Evolutionary conservation across 2,329 filamentous ascomycete genomes (phyloP).

Genomic region (Aspergillus floridensis): DNA sequence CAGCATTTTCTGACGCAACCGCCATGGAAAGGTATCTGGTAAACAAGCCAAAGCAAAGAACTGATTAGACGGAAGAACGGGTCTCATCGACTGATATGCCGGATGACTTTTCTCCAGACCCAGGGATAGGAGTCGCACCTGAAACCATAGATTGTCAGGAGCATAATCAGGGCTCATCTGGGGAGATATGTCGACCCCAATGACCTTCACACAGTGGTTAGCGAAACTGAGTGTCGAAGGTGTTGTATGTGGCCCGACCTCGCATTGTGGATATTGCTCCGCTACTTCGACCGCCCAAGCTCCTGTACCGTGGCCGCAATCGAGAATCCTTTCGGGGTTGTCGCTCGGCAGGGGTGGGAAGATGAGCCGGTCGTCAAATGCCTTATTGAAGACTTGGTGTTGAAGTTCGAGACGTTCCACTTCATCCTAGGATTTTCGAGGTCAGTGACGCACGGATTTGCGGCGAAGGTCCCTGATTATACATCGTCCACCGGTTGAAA

Average conservation of each 20-base stretch:
- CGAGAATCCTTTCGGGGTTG: conserved; percentile 58
- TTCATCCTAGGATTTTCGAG: conserved; percentile 57
- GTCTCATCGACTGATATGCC: background rate
- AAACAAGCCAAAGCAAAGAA: background rate
- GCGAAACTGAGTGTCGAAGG: conserved; percentile 9
- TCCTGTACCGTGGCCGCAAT: conserved; percentile 70
- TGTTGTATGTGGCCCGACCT: conserved; percentile 49
- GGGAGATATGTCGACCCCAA: conserved; percentile 69
- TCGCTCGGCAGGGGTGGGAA: conserved; percentile 62
- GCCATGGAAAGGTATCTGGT: background rate
- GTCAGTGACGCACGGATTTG: conserved; percentile 6
- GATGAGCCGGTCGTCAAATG: conserved; percentile 67
- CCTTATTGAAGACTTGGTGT: conserved; percentile 60
- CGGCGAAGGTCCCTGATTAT: conserved; percentile 17
- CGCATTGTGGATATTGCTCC: conserved; percentile 60
- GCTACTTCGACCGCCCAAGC: conserved; percentile 70
- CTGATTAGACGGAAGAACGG: too few species aligned
- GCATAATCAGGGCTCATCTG: conserved; percentile 64
- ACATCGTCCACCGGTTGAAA: conserved; percentile 72
- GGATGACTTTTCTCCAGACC: background rate
- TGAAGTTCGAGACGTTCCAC: conserved; percentile 62
- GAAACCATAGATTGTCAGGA: conserved; percentile 66
- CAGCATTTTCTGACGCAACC: background rate
- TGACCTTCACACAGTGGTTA: conserved; percentile 53
- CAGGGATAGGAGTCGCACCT: conserved; percentile 43